Base-by-base conservation (phyloP, 2,329 filamentous ascomycete genomes). In the Colletotrichum tropicicola region DNA sequence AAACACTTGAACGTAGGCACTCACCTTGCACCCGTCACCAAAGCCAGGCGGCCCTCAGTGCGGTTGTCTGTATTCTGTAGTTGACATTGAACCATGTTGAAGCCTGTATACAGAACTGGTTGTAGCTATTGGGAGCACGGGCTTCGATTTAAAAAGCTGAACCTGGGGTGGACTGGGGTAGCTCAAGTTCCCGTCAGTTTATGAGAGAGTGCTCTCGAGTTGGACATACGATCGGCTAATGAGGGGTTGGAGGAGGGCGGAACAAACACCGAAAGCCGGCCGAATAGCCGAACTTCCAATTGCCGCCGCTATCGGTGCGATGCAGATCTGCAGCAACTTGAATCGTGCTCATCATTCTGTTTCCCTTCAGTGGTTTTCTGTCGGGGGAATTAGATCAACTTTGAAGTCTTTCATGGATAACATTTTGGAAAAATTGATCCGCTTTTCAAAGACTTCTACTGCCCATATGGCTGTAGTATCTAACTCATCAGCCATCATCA, bases 21-120 rank as follows among this genome's bases (percentile, higher is more conserved):
- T 27, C 48, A 76, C 75, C 74, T 76, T 41, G 75, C 69, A 23
- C 75, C 75, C 17, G 74, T 77, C 9, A 77, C 73, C 9, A 76
- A 69, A n/a, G 75, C 75, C 17, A 77, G 68, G 10, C 73, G 69
- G 45, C 74, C 73, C 28, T 63, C 56, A 15, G 72, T 54, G 3
- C 45, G 52, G 55, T 75, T 74, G 61, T 74, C 69, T 13, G 70
- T 68, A 9, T 60, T 13, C 45, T 70, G 65, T 27, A 75, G 49
- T 8, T 70, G 59, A 55, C 19, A 39, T 32, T 65, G 61, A 43
- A 65, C 61, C 61, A 65, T 65, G 23, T 37, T 55, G 41, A 54
- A 21, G 27, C 28, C 27, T 41, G n/a, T 49, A 37, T 32, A 10
- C 7, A n/a, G 8, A 30, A 27, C 27, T 32, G 8, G 17, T 47